phyloP scores from a whole-genome alignment of 73 alveolate species.

The Paramecium caudatum region DNA sequence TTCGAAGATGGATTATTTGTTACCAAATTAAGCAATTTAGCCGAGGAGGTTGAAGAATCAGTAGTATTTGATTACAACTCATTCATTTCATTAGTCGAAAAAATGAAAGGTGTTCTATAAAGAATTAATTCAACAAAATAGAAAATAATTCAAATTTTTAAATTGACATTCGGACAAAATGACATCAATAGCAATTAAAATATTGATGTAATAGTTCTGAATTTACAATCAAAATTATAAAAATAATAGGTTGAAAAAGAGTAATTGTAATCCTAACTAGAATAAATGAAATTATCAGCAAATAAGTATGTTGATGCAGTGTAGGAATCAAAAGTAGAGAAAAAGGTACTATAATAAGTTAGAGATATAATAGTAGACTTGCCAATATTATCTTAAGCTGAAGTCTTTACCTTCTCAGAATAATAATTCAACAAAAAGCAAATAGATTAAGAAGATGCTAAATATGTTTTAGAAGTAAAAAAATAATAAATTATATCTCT shows the following conservation, averaged over 20 bases:
- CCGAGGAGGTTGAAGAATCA: constrained; percentile 16
- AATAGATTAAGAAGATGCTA: constrained; percentile 31
- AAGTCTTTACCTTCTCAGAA: constrained; percentile 22
- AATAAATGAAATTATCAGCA: not conserved
- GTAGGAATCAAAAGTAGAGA: constrained; percentile 10
- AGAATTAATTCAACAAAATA: constrained; percentile 22
- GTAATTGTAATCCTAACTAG: not conserved
- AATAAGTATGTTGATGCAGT: not conserved
- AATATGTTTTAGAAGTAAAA: constrained; percentile 8
- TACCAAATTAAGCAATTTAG: not conserved
- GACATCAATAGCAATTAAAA: not conserved
- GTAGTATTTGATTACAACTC: constrained; percentile 35
- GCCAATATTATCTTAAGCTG: constrained; percentile 14
- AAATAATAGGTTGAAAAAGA: constrained; percentile 11
- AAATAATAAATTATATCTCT: not conserved
- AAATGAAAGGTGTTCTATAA: not conserved
- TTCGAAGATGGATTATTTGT: constrained; percentile 29
- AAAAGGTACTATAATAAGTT: constrained; percentile 5
- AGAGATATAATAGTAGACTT: constrained; percentile 21
- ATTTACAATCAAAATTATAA: constrained; percentile 21
- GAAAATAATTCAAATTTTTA: not conserved
- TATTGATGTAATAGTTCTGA: not conserved
- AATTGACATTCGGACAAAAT: constrained; percentile 4
- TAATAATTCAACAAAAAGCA: not conserved
- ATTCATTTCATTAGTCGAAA: not conserved